Base-by-base conservation (phyloP, 176 grass and related monocot genomes). In the Areca catechu region DNA sequence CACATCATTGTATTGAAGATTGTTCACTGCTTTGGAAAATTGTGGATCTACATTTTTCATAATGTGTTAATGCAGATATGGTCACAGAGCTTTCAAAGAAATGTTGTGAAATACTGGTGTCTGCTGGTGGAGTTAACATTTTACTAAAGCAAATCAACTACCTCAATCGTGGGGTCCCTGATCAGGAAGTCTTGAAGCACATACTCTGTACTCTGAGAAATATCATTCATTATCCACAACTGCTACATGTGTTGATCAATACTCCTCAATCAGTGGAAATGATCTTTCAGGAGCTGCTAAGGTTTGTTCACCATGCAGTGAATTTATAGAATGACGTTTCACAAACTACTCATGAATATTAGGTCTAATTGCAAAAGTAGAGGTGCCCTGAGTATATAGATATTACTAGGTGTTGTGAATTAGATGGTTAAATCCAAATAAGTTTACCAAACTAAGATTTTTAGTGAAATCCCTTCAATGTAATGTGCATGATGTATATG, bases 121-220 rank as follows among this genome's bases (percentile, higher is more conserved):
- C 3, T 78, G 77, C 74, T 21, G 70, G 74, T 68, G 86, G 70
- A 22, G 62, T 84, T 20, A 70, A 74, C 22, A 84, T 84, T 74
- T 61, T 89, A 23, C 66, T 84, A 14, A 84, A 80, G 53, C 70
- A 77, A 72, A 71, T 81, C 12, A 20, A 65, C 53, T 50, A 19
- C 15, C 61, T 84, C 24, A 89, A 80, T 51, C 85, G 86, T 27
- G 77, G 85, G 3, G 49, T 84, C 48, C 57, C 86, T 49, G 77
- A 89, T 70, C 86, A 89, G 69, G 86, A 89, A 75, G 74, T 89
- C 22, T 20, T 74, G 70, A 84, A 81, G 70, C 77, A 78, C 71
- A 77, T 84, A 22, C 59, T 89, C 18, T 77, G 63, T 67, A 81
- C 77, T 51, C 49, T 89, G 29, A 63, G 57, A 61, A 89, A 89